Evolutionary conservation across 306 rosid species (phyloP).

Genomic region (Cucumis hystrix): DNA sequence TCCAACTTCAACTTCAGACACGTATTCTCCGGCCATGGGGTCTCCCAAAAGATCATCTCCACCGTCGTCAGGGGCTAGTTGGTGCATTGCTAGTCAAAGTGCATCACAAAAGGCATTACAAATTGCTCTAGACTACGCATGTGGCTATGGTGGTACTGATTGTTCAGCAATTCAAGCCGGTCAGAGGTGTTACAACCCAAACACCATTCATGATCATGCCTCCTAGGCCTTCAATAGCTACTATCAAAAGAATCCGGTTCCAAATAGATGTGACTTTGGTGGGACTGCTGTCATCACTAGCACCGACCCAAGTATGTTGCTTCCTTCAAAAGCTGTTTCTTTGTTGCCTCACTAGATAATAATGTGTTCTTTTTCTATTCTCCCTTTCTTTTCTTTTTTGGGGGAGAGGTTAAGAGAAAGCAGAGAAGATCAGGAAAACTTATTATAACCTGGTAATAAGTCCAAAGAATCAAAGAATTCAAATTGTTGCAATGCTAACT

Average conservation of each 20-base stretch:
- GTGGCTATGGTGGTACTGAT: slow-evolving; percentile 9
- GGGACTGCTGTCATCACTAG: slow-evolving; percentile 16
- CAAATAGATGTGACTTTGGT: slow-evolving; percentile 14
- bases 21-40: slow-evolving; percentile 8
- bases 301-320: slow-evolving; percentile 14
- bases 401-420: neutral
- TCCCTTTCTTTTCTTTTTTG: neutral
- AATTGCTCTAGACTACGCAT: slow-evolving; percentile 5
- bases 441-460: neutral
- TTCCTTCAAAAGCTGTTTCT: slow-evolving; percentile 5
- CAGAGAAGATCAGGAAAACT: neutral
- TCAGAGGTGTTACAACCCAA: slow-evolving; percentile 9
- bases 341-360: slow-evolving; percentile 14
- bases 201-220: slow-evolving; percentile 12
- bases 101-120: slow-evolving; percentile 1
- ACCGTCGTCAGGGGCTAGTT: neutral
- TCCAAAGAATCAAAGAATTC: neutral
- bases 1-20: slow-evolving; percentile 8
- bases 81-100: slow-evolving; percentile 16
- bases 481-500: neutral
- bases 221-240: slow-evolving; percentile 11
- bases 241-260: slow-evolving; percentile 14
- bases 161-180: slow-evolving; percentile 10
- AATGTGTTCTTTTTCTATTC: neutral
- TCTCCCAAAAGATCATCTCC: slow-evolving; percentile 18